phyloP scores from a whole-genome alignment of 208 protist species.

The Tritrichomonas musculus region DNA sequence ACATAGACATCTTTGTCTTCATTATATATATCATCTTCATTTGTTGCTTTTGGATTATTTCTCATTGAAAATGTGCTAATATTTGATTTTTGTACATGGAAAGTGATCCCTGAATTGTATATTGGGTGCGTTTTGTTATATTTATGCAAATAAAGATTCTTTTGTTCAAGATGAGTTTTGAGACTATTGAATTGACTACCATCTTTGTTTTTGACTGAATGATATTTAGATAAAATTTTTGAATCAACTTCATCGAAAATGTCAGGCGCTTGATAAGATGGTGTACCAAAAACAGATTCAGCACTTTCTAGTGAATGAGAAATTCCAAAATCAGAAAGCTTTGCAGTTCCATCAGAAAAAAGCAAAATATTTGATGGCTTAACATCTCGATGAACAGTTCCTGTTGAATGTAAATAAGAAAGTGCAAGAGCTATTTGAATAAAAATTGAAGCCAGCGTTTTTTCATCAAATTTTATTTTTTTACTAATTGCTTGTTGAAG shows the following conservation, averaged over 20 bases:
- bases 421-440: neutral
- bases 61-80: too few relatives aligned
- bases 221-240: too few relatives aligned
- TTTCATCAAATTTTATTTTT: neutral
- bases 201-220: too few relatives aligned
- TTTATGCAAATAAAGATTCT: too few relatives aligned
- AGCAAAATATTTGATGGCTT: conserved; percentile 7
- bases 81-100: too few relatives aligned
- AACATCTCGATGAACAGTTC: neutral
- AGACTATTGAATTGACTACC: too few relatives aligned
- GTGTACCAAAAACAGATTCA: neutral
- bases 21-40: too few relatives aligned
- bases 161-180: too few relatives aligned
- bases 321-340: conserved; percentile 20
- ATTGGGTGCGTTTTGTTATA: too few relatives aligned
- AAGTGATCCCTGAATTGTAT: too few relatives aligned
- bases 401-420: neutral
- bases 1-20: too few relatives aligned
- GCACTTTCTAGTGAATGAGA: neutral
- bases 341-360: neutral
- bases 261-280: conserved; percentile 19
- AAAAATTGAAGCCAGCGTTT: neutral
- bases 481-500: neutral
- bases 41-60: too few relatives aligned
- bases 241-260: neutral